Conservation (phyloP, 1,284 basidiomycete genomes). For the Leccinum subfulvum region DNA sequence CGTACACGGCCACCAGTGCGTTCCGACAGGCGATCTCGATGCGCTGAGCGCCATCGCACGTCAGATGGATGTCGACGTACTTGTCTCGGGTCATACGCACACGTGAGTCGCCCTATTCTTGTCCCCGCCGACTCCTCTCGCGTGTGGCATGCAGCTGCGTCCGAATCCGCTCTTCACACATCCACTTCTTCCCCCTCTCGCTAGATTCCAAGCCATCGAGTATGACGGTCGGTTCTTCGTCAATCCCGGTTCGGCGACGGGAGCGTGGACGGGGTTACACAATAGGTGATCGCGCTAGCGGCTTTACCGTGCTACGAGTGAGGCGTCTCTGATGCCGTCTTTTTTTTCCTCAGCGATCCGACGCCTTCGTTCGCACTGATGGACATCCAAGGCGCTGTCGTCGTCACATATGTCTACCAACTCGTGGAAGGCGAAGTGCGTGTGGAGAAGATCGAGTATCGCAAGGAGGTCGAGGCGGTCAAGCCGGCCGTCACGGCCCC, state of each 20-base stretch:
- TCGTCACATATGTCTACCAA: conserved; percentile 95
- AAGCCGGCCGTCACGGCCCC: conserved; percentile 22
- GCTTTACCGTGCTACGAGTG: conserved; percentile 3
- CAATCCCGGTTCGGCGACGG: conserved; percentile 94
- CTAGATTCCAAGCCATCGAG: conserved; percentile 91
- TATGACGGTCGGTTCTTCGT: conserved; percentile 92
- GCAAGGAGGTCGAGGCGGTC: conserved; percentile 60
- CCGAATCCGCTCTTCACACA: background rate
- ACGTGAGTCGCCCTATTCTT: conserved; percentile 52
- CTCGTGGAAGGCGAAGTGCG: conserved; percentile 90
- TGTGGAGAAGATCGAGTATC: conserved; percentile 83
- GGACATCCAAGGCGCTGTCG: conserved; percentile 92
- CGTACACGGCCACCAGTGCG: conserved; percentile 92
- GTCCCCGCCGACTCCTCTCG: background rate
- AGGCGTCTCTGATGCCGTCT: background rate
- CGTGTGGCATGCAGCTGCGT: background rate
- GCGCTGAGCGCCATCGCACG: conserved; percentile 84
- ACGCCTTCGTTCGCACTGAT: conserved; percentile 88
- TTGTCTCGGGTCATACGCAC: conserved; percentile 93
- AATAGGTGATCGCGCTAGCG: conserved; percentile 49
- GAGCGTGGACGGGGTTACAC: conserved; percentile 84
- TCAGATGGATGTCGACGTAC: conserved; percentile 96
- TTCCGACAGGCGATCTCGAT: conserved; percentile 91
- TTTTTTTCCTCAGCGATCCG: conserved; percentile 44
- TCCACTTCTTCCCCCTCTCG: background rate